Conservation (phyloP, 148 eudicot genomes). For the Oxyria digyna region DNA sequence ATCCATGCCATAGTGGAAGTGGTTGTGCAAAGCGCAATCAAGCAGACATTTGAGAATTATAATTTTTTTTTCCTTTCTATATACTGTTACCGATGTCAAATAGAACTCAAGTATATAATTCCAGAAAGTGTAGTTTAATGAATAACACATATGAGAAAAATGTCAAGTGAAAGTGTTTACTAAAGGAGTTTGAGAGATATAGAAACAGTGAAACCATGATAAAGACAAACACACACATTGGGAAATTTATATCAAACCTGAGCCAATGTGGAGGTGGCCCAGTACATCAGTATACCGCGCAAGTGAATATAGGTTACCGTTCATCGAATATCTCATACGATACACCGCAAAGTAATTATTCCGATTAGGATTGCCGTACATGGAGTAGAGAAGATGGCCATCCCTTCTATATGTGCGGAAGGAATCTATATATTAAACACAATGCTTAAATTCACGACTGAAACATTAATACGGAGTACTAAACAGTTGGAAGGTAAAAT, state of each 20-base stretch:
- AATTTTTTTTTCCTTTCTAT: not conserved
- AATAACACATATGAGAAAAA: not conserved
- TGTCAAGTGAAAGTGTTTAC: not conserved
- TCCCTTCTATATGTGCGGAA: too few relatives aligned
- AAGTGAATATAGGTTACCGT: not conserved
- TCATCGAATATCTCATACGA: not conserved
- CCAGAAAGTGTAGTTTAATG: not conserved
- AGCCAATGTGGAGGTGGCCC: constrained; percentile 5
- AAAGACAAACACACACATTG: not conserved
- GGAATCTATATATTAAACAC: not conserved
- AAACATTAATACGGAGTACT: too few relatives aligned
- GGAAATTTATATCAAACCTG: too few relatives aligned
- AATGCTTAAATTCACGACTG: too few relatives aligned
- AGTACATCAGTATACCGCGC: not conserved
- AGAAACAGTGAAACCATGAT: not conserved
- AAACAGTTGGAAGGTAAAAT: too few relatives aligned
- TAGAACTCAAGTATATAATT: not conserved
- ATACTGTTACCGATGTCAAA: not conserved
- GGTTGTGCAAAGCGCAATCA: not conserved
- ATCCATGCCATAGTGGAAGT: too few relatives aligned
- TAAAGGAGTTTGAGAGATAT: not conserved
- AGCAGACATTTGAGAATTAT: not conserved
- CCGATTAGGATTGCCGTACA: too few relatives aligned
- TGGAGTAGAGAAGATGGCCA: too few relatives aligned
- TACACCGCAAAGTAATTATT: not conserved